Evolutionary conservation across 1,284 basidiomycete genomes (phyloP), one percentile per base, ranked within the genome.

Genomic region (Neolentinus lepideus): DNA sequence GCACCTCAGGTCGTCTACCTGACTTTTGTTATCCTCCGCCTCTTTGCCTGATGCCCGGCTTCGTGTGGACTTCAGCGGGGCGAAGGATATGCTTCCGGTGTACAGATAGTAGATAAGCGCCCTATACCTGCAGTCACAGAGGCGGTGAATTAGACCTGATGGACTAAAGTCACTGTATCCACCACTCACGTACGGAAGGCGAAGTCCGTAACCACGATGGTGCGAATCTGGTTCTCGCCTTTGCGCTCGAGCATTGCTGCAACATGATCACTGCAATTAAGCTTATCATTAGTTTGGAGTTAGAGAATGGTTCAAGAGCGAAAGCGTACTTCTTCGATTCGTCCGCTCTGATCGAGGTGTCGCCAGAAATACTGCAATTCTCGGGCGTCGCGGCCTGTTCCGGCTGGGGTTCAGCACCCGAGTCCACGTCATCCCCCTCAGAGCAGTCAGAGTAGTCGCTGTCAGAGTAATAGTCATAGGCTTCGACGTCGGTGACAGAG

Each of bases 101-200:
- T 50, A 50, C 22, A 50, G 22, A 21, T 26, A 50, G 27, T 26
- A 50, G 8, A 50, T 26, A 16, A 50, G 47, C 11, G 47, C 22
- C 22, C 22, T 25, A 11, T 29, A 50, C 4, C 47, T 50, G 19
- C n/a, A 43, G 33, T 31, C 27, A 52, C 47, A 26, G 22, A 11
- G n/a, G 12, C 21, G 16, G 6, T 26, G 3, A 25, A 16, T 3
- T 4, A n/a, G 6, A 14, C 10, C 3, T 21, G 24, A 14, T 8
- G 47, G 29, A 31, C 6, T 6, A 12, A 31, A 4, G 27, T 4
- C 47, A 16, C 22, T 26, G 14, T 10, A 14, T 16, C 29, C 9
- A 14, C 3, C 3, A 61, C 62, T 29, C 25, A 65, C 64, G 63
- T 66, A 4, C 11, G 45, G 36, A 56, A 58, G 4, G 63, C 64